Percentiles rank a stretch among this genome's conserved stretches.
Conservation (phyloP, 2,329 filamentous ascomycete species). For the Tothia fuscella region DNA sequence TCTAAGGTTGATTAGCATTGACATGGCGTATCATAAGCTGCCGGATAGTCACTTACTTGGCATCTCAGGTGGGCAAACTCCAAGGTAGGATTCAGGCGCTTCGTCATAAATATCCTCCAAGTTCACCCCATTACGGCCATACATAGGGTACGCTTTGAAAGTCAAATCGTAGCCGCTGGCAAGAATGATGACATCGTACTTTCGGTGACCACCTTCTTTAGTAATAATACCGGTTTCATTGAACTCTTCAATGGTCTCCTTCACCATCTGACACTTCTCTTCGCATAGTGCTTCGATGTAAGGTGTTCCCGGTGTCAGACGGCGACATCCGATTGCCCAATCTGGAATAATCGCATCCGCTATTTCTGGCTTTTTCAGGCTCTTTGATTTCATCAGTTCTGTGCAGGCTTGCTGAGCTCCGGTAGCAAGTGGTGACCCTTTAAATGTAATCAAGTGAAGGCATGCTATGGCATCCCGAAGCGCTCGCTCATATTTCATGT, state of each 20-base stretch:
- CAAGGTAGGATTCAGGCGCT: constrained; percentile 3
- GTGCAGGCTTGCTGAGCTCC: not conserved
- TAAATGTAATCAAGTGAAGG: constrained; percentile 3
- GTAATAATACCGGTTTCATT: constrained; percentile 34
- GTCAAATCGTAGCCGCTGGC: constrained; percentile 35
- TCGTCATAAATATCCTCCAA: not conserved
- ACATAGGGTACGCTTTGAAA: not conserved
- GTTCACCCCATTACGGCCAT: not conserved
- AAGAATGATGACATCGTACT: constrained; percentile 44
- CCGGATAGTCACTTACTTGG: not conserved
- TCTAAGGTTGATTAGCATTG: not conserved
- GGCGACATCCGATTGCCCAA: constrained; percentile 35
- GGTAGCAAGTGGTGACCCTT: constrained; percentile 1
- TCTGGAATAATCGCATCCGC: constrained; percentile 29
- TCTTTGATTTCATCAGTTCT: constrained; percentile 1
- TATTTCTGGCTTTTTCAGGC: constrained; percentile 22
- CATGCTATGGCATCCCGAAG: constrained; percentile 2
- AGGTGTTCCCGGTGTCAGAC: constrained; percentile 38
- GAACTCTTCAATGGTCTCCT: constrained; percentile 34
- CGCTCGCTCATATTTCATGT: not conserved
- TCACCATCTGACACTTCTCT: constrained; percentile 24
- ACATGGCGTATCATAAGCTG: not conserved
- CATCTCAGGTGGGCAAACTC: constrained; percentile 5
- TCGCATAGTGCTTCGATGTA: constrained; percentile 37
- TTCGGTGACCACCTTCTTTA: constrained; percentile 27